Conservation (phyloP, 306 rosid genomes). For the Begonia peltatifolia region DNA sequence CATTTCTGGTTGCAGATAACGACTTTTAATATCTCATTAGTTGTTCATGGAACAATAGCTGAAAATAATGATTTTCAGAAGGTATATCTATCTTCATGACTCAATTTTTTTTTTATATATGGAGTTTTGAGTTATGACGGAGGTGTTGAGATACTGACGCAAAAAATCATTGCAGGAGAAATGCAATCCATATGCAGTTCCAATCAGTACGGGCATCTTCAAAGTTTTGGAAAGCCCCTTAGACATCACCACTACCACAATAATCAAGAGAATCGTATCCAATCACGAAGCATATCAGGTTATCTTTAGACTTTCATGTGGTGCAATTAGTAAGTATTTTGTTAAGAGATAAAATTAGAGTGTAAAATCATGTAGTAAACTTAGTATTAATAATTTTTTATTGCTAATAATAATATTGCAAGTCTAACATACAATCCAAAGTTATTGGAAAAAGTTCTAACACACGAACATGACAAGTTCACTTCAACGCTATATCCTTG, state of each 20-base stretch:
- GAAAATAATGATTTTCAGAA: slow-evolving; percentile 73
- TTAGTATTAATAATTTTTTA: not conserved
- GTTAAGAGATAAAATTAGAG: not conserved
- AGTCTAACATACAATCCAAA: too few relatives aligned
- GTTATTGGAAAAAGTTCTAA: not conserved
- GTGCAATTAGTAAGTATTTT: not conserved
- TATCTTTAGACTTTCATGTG: not conserved
- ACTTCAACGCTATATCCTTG: not conserved
- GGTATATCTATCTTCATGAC: slow-evolving; percentile 30
- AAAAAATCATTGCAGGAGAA: slow-evolving; percentile 37
- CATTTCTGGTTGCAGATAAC: slow-evolving; percentile 48
- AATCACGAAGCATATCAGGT: slow-evolving; percentile 97
- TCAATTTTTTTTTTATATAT: slow-evolving; percentile 3
- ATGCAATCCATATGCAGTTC: slow-evolving; percentile 71
- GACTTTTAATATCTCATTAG: slow-evolving; percentile 78
- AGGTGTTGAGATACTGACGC: slow-evolving; percentile 10
- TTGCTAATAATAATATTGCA: not conserved
- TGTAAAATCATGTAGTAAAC: not conserved
- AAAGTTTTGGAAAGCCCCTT: slow-evolving; percentile 61
- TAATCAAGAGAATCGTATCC: slow-evolving; percentile 74
- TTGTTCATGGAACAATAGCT: slow-evolving; percentile 80
- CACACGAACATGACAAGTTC: not conserved
- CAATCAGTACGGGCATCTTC: slow-evolving; percentile 81
- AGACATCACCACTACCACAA: slow-evolving; percentile 76
- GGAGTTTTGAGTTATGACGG: slow-evolving; percentile 3